Conservation (phyloP, 2,329 filamentous ascomycete genomes). For the Penicillium sp. region DNA sequence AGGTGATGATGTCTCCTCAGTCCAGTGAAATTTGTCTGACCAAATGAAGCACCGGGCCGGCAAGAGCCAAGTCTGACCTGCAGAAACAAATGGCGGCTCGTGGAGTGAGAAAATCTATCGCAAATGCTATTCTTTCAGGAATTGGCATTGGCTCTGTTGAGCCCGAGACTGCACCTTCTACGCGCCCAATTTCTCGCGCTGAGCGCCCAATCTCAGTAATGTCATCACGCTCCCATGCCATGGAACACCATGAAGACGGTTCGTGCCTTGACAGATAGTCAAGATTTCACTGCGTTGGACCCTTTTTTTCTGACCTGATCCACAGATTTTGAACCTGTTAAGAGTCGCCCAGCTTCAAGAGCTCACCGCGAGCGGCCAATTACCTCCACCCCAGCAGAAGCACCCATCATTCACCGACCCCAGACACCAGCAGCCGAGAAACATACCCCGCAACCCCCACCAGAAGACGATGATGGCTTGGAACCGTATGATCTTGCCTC, state of each 20-base stretch:
- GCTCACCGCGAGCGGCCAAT: constrained; percentile 19
- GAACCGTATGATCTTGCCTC: constrained; percentile 85
- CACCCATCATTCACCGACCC: constrained; percentile 34
- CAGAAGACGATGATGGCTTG: constrained; percentile 66
- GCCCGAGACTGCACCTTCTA: constrained; percentile 23
- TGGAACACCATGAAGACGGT: constrained; percentile 25
- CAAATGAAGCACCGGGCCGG: constrained; percentile 66
- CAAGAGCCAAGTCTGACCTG: constrained; percentile 81
- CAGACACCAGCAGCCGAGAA: constrained; percentile 20
- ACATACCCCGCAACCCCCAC: constrained; percentile 8
- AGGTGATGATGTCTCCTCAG: constrained; percentile 27
- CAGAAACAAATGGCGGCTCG: constrained; percentile 82
- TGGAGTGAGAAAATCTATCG: constrained; percentile 84
- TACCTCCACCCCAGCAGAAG: constrained; percentile 22
- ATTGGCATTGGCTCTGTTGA: constrained; percentile 56
- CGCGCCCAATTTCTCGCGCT: constrained; percentile 29
- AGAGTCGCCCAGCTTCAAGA: constrained; percentile 23
- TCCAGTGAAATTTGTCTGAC: constrained; percentile 8
- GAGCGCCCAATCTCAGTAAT: constrained; percentile 35
- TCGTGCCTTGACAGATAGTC: constrained; percentile 1
- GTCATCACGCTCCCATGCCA: constrained; percentile 29
- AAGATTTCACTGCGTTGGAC: neutral
- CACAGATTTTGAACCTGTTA: constrained; percentile 21
- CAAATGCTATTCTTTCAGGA: constrained; percentile 75
- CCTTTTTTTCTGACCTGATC: neutral